Evolutionary conservation across 345 rosid genomes (phyloP), one percentile per base, ranked within the genome.

Genomic region (Pistacia integerrima): DNA sequence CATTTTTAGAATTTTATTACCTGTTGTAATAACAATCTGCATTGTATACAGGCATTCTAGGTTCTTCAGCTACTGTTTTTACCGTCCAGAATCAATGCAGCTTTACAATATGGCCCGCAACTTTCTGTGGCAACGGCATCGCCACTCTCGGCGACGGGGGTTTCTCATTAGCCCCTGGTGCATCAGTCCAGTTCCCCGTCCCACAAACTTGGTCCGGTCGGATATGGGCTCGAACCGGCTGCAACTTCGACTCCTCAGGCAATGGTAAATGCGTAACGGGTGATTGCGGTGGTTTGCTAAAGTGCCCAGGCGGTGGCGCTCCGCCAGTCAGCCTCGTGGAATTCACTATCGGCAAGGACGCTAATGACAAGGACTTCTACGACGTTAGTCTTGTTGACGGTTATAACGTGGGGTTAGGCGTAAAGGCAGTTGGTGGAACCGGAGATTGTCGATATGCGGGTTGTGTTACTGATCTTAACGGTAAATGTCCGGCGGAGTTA

Each of bases 311-410:
- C 51, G 98, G 95, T 13, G 98, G 98, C 10, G 83, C 57, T 12
- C 95, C 98, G 16, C 98, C 98, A 0, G 92, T 80, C 3, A 77
- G 90, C 35, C 88, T 91, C 0, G 97, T 73, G 0, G 98, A 93
- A 72, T 91, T 94, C 85, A 94, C 98, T 11, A 79, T 90, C 22
- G 95, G 85, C 12, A 66, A 84, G 0, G 64, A 46, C 72, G 62
- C 79, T 1, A 57, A 41, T 17, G 87, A 80, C 22, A 91, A 86
- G 76, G 98, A 94, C 74, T 94, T 93, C 76, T 94, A 94, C 73
- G 98, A 93, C 81, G 93, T 93, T n/a, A 94, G 98, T 25, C 86
- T 94, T 4, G 98, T 94, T 46, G 98, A 94, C 74, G 98, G 98
- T 2, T 94, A 94, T 88, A 94, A 94, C 52, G 86, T 93, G n/a